These are phyloP conservation scores for Vigna radiata DNA, from an alignment of 306 rosid genomes.

Conservation along the genomic window DNA sequence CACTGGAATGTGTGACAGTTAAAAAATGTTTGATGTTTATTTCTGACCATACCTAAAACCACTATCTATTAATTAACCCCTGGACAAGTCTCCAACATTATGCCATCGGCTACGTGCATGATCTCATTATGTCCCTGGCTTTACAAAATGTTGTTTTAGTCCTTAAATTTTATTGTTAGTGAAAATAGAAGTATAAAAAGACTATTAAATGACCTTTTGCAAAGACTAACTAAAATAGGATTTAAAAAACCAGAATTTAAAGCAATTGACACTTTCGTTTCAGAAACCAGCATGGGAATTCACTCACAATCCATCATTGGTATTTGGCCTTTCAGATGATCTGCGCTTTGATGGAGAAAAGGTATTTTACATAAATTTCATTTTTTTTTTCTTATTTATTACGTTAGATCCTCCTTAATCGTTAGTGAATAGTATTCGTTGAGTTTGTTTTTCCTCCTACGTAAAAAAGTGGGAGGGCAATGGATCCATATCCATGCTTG, in stretches of 20 bases:
- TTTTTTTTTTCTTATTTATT: background rate
- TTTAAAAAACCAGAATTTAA: background rate
- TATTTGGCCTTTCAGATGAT: background rate
- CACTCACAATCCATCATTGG: background rate
- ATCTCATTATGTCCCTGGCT: background rate
- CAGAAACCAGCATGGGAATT: background rate
- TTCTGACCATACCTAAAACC: constrained; percentile 29
- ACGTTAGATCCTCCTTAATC: constrained; percentile 4
- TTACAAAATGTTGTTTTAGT: background rate
- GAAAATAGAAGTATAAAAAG: background rate
- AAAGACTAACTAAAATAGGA: background rate
- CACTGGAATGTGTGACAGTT: background rate
- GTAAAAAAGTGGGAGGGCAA: background rate
- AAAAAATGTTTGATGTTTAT: background rate
- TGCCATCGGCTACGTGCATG: background rate
- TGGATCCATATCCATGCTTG: background rate
- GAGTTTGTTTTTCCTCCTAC: background rate
- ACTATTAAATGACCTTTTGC: background rate
- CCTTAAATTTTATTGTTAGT: background rate
- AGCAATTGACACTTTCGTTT: background rate
- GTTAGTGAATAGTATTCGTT: background rate
- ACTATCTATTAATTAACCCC: background rate
- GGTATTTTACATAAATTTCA: background rate
- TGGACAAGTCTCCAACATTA: background rate
- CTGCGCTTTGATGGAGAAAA: background rate